Evolutionary conservation across 2,329 filamentous ascomycete species (phyloP), one percentile per base, ranked within the genome.

Genomic region (Fusarium penzigii): DNA sequence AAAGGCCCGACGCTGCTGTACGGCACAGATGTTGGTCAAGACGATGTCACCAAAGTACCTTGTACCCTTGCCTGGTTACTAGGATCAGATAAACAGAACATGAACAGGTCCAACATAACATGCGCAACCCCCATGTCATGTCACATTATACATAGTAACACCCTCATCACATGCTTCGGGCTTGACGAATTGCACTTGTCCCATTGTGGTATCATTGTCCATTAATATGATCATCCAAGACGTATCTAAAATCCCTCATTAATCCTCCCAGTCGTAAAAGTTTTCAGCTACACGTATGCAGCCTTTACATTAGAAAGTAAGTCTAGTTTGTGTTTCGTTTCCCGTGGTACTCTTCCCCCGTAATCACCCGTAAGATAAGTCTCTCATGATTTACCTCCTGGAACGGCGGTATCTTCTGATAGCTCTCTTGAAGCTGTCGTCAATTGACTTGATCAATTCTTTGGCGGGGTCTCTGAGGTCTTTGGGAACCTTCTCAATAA

Each of bases 401-500:
- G 32, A 36, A 11, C 32, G 32, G 32, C 13, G 32, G 43, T 70
- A 75, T 9, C 53, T 59, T 34, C 62, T 62, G 43, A 78, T 71
- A 8, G 72, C 75, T 40, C 63, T 48, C 9, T 63, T 61, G 58
- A 80, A 79, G 0, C 67, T 62, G 6, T 61, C 65, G 9, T 71
- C 64, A 43, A 80, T 74, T 11, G 70, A 67, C 32, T 66, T 65
- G 3, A 73, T 63, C 42, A 81, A 44, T 0, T 44, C 48, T 59
- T 67, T 40, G 1, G 76, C 76, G 4, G 70, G 53, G 0, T 17
- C 55, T 55, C 66, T 64, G 20, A 75, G 56, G 0, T 62, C 58
- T 6, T 44, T 52, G 0, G 76, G 76, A 5, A 78, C 66, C 64
- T 78, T 78, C 3, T 53, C 63, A 8, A 75, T 53, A 10, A 78